A percentile compares a stretch with the other conserved stretches of the same genome.
Conservation (phyloP, 2,329 filamentous ascomycete genomes). For the Arthrobotrys sinensis region DNA sequence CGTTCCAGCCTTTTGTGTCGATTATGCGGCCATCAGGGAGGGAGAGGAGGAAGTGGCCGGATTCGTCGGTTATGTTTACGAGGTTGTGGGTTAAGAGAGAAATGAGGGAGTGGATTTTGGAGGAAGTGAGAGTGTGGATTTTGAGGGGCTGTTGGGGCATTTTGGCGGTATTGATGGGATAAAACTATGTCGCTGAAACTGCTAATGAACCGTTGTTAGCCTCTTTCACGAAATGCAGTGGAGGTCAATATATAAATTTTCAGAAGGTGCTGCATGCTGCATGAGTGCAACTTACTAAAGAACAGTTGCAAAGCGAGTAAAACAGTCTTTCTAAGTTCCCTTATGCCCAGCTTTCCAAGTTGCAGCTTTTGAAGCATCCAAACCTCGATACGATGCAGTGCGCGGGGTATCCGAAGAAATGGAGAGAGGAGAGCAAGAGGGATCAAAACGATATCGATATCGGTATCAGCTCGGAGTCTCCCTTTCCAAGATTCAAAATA, state of each 20-base stretch:
- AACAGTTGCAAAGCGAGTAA: no score
- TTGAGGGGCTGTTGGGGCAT: constrained; percentile 67
- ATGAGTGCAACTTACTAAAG: no score
- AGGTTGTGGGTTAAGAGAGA: constrained; percentile 79
- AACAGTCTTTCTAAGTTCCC: no score
- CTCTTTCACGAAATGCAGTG: no score
- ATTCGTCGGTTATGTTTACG: constrained; percentile 82
- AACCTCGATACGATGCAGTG: no score
- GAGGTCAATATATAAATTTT: no score
- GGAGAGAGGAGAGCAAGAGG: no score
- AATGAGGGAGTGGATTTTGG: constrained; percentile 73
- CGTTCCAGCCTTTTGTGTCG: constrained; percentile 87
- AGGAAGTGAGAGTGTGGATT: constrained; percentile 66
- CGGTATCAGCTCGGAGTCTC: neutral
- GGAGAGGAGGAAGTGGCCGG: constrained; percentile 80
- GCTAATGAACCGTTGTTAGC: no score
- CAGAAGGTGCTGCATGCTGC: no score
- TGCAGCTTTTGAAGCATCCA: no score
- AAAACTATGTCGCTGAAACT: neutral
- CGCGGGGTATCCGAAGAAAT: neutral
- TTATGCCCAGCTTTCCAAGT: no score
- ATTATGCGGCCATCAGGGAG: constrained; percentile 82
- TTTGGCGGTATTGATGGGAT: constrained; percentile 40
- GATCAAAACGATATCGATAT: neutral
- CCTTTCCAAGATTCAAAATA: neutral